Evolutionary conservation across 768 basidiomycete genomes (phyloP), one percentile per base, ranked within the genome.

Genomic region (Lentinula edodes): DNA sequence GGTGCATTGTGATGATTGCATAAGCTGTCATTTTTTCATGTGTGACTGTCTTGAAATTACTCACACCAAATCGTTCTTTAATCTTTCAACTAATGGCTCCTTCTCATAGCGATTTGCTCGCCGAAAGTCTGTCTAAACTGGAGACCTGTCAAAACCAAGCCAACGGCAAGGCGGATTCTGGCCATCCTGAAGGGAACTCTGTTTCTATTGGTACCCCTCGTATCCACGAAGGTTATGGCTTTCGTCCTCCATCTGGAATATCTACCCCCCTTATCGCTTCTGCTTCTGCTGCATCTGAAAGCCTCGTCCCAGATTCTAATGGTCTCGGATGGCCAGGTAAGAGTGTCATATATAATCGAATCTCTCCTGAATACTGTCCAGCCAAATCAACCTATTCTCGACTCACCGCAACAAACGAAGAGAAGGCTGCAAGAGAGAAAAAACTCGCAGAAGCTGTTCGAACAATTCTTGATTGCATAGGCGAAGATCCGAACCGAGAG

Each of bases 401-500:
- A 60, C 81, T 97, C 48, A 87, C 91, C 68, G 90, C 91, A 4
- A 89, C 91, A 0, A 81, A 87, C 2, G 83, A 80, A 52, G 90
- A 96, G 72, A 85, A 84, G 42, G 78, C 78, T 2, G 85, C 80
- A 46, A 83, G 93, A 50, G 88, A 95, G 71, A 79, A 84, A 64
- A 89, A 84, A 64, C 87, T 99, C 74, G 81, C 89, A 4, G 77
- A 78, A 46, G 97, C 97, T 6, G 89, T 99, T 63, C 86, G 95
- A 60, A 91, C 90, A 41, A 87, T 99, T 51, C 84, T 99, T 51
- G 95, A 98, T 70, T 96, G 95, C 73, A 95, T 99, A 63, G 97
- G 97, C 61, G 97, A 99, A 76, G 97, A 98, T 76, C 97, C 97
- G 5, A 87, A 93, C 72, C 84, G 97, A 39, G 96, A 98, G 71